Evolutionary conservation across 1,284 basidiomycete species (phyloP).

Genomic region (Quambalaria eucalypti): DNA sequence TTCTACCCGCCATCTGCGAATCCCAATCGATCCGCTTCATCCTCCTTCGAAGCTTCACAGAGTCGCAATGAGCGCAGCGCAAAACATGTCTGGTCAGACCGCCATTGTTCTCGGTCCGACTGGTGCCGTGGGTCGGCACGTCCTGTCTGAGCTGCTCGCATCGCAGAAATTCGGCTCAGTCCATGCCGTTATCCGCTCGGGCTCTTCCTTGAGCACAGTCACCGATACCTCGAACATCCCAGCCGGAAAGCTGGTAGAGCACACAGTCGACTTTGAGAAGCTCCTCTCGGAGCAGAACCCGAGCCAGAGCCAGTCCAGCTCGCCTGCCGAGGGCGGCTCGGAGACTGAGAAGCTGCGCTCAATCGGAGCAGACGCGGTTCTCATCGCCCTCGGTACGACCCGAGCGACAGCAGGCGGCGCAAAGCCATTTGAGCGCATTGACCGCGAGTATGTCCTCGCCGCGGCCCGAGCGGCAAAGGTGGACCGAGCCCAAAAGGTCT

Average conservation of each 20-base stretch:
- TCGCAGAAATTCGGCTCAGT: slow-evolving; percentile 49
- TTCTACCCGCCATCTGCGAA: too few species aligned
- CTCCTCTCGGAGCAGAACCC: slow-evolving; percentile 4
- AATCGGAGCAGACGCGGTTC: slow-evolving; percentile 10
- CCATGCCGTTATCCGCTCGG: slow-evolving; percentile 59
- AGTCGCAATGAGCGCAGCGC: too few species aligned
- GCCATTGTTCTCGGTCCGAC: slow-evolving; percentile 15
- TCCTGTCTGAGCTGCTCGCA: slow-evolving; percentile 17
- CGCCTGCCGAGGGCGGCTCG: not conserved
- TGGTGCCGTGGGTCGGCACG: slow-evolving; percentile 26
- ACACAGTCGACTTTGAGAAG: slow-evolving; percentile 26
- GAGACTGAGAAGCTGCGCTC: slow-evolving; percentile 15
- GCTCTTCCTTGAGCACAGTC: slow-evolving; percentile 44
- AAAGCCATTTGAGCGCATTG: slow-evolving; percentile 63
- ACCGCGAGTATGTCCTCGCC: slow-evolving; percentile 62
- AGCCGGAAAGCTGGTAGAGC: slow-evolving; percentile 36
- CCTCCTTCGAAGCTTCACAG: too few species aligned
- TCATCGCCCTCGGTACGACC: slow-evolving; percentile 28
- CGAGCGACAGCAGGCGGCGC: slow-evolving; percentile 55
- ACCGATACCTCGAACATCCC: slow-evolving; percentile 45
- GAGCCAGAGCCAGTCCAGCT: not conserved
- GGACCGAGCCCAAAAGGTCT: slow-evolving; percentile 54
- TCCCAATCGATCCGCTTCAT: too few species aligned
- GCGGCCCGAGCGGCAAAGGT: slow-evolving; percentile 59
- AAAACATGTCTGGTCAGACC: slow-evolving; percentile 1